These are phyloP conservation scores for Cladosporium sp. DNA, from an alignment of 2,329 filamentous ascomycete genomes.

Conservation along the genomic window DNA sequence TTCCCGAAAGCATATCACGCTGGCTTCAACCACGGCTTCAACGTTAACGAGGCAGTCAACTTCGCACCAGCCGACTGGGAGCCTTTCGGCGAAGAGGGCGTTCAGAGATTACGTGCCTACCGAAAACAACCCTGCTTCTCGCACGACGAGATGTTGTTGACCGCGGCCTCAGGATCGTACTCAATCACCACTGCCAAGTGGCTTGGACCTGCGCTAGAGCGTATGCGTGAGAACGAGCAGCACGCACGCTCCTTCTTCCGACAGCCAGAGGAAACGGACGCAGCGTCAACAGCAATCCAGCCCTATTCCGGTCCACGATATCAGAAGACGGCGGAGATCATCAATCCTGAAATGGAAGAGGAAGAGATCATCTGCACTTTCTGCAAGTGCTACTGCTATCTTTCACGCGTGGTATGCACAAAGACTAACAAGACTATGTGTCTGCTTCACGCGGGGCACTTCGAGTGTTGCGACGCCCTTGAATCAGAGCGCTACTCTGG, in stretches of 20 bases:
- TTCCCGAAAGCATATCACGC: conserved; percentile 97
- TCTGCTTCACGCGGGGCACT: conserved; percentile 72
- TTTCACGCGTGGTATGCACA: conserved; percentile 84
- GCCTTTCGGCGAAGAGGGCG: conserved; percentile 79
- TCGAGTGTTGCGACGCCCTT: conserved; percentile 71
- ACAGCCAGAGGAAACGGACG: conserved; percentile 43
- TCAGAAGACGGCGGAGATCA: conserved; percentile 53
- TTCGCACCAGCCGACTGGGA: conserved; percentile 97
- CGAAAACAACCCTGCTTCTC: conserved; percentile 93
- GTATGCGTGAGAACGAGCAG: conserved; percentile 71
- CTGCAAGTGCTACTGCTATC: conserved; percentile 88
- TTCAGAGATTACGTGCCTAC: conserved; percentile 81
- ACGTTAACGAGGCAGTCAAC: conserved; percentile 98
- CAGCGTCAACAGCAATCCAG: conserved; percentile 36
- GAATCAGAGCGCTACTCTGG: conserved; percentile 63
- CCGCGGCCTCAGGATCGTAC: conserved; percentile 73
- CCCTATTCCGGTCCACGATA: conserved; percentile 31
- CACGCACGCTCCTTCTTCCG: conserved; percentile 65
- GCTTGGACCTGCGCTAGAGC: conserved; percentile 80
- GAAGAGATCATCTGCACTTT: conserved; percentile 89
- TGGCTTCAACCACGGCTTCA: conserved; percentile 96
- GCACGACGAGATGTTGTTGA: conserved; percentile 90
- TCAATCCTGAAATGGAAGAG: conserved; percentile 64
- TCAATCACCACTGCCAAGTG: conserved; percentile 91
- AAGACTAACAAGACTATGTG: conserved; percentile 79